These are phyloP conservation scores for Hemileccinum rubropunctum DNA, from an alignment of 768 basidiomycete species.

Conservation along the genomic window DNA sequence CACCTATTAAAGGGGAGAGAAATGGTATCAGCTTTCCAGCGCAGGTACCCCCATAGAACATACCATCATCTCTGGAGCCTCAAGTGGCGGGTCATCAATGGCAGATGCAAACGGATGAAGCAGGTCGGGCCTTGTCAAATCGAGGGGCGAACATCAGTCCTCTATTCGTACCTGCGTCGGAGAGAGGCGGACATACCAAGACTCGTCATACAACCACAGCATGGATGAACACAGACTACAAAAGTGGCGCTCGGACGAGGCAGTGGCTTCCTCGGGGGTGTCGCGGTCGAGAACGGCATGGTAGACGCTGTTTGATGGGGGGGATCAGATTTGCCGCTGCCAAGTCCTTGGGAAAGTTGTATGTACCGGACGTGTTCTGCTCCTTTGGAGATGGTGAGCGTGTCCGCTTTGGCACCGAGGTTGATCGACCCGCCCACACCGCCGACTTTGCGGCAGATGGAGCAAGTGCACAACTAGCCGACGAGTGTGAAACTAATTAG, in stretches of 20 bases:
- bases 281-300: constrained; percentile 60
- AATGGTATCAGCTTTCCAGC: too few relatives aligned
- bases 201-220: constrained; percentile 61
- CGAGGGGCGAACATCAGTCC: too few relatives aligned
- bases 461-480: constrained; percentile 56
- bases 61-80: constrained; percentile 50
- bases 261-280: constrained; percentile 44
- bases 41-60: neutral
- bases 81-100: constrained; percentile 59
- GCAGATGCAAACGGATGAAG: constrained; percentile 69
- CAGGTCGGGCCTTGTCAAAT: constrained; percentile 51
- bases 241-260: constrained; percentile 59
- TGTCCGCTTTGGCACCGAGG: constrained; percentile 53
- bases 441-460: constrained; percentile 70
- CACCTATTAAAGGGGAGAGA: constrained; percentile 31
- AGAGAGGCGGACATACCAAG: constrained; percentile 42
- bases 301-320: constrained; percentile 44
- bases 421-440: constrained; percentile 65
- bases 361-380: constrained; percentile 51
- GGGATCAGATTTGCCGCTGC: neutral
- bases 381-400: constrained; percentile 50
- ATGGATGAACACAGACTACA: constrained; percentile 62
- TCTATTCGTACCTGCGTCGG: neutral
- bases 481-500: neutral
- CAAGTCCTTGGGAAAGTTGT: too few relatives aligned